These are phyloP conservation scores for Oryza australiensis DNA, from an alignment of 176 grass and related monocot species.

Conservation along the genomic window DNA sequence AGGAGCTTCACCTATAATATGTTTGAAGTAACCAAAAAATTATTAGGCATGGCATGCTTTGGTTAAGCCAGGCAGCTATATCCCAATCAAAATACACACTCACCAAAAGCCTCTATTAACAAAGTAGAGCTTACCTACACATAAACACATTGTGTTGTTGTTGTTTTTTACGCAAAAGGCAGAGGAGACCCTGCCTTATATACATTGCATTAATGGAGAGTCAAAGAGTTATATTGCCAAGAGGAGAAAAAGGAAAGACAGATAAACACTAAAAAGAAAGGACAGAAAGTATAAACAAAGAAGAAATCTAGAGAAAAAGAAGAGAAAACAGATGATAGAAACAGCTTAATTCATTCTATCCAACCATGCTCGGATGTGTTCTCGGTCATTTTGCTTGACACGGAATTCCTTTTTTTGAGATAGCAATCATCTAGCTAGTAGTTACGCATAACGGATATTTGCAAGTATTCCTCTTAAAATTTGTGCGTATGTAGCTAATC, in stretches of 20 bases:
- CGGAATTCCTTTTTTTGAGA: neutral
- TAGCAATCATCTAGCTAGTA: neutral
- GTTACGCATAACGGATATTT: neutral
- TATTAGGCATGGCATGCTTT: constrained; percentile 4
- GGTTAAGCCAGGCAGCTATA: neutral
- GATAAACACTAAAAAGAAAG: no score
- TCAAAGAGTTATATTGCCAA: no score
- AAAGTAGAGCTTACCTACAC: neutral
- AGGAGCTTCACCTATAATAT: constrained; percentile 34
- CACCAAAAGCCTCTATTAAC: neutral
- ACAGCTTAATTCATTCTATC: no score
- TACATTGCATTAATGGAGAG: no score
- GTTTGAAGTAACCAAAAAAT: constrained; percentile 1
- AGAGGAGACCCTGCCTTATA: no score
- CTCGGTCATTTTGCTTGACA: no score
- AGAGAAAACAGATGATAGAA: no score
- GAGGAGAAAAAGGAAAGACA: no score
- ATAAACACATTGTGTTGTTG: neutral
- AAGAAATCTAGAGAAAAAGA: no score
- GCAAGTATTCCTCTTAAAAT: neutral
- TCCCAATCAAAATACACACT: constrained; percentile 1
- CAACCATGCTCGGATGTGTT: no score
- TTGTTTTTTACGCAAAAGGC: no score
- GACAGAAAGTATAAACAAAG: no score
- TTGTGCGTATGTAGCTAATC: neutral